Base-by-base conservation (phyloP, 345 rosid genomes). In the Crucihimalaya himalaica region DNA sequence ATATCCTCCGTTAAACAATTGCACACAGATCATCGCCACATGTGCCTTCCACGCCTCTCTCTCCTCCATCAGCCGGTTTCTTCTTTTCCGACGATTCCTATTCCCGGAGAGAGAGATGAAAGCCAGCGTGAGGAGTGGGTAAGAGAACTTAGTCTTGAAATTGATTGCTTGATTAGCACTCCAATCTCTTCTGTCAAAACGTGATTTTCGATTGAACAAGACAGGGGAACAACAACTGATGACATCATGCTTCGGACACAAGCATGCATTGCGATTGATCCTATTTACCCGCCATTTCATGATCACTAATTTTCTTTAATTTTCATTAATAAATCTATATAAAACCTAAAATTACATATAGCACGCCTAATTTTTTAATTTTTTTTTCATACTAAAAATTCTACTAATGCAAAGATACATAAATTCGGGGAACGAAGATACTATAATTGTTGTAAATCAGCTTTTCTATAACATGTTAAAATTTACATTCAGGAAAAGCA, bases 1-100 rank as follows among this genome's bases (percentile, higher is more conserved):
- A 79, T 95, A 90, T 0, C 99, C 97, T 63, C 99, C 99, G 56
- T 84, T 74, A 79, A 90, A 72, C 37, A 95, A 77, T 79, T 95
- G 99, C 28, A 92, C 97, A 74, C 81, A 12, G 46, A 84, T 92
- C 99, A 95, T 80, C 19, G 92, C 89, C 42, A 81, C 81, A 43
- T 95, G 98, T 23, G 99, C 99, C 69, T 72, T 87, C 88, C 84
- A 70, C 8, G 71, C 83, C 12, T 87, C 92, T 50, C 73, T 79
- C 45, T 86, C 96, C 63, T 67, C 71, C 80, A 77, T 71, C 32
- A 54, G 12, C 40, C 47, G 54, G 47, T 37, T 47, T 63, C 23
- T 70, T 32, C 23, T 77, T 51, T 32, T 77, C 76, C 76, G 76
- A 48, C 76, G 72, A 27, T 63, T 35, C 10, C 11, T 65, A 42